phyloP scores from a whole-genome alignment of 768 basidiomycete genomes.

The Krasilnikovozyma curviuscula region DNA sequence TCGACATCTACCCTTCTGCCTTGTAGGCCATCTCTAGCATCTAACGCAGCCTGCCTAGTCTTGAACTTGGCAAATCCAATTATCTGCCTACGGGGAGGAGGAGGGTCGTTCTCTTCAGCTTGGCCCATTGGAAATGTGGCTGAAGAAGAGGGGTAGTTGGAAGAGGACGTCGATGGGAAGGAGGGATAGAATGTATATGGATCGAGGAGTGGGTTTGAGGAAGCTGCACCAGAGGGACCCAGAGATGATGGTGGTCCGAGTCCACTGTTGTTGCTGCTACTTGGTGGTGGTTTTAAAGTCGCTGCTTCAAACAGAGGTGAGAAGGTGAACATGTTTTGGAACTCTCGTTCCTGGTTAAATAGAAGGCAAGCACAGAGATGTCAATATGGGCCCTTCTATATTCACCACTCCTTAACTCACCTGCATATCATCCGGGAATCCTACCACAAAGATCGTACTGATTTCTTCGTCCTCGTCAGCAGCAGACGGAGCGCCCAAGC shows the following conservation, averaged over 20 bases:
- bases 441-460: conserved; percentile 92
- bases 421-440: conserved; percentile 98
- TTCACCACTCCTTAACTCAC: conserved; percentile 31
- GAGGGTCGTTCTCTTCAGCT: too few species aligned
- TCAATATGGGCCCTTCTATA: background rate
- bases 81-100: conserved; percentile 64
- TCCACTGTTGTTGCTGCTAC: too few species aligned
- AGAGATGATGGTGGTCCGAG: too few species aligned
- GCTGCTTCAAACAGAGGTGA: conserved; percentile 90
- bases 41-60: conserved; percentile 64
- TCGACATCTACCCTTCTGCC: conserved; percentile 80
- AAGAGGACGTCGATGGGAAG: background rate
- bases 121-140: too few species aligned
- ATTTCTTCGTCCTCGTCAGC: conserved; percentile 47
- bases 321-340: conserved; percentile 98
- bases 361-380: background rate
- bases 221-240: background rate
- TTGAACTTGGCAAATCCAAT: conserved; percentile 97
- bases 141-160: too few species aligned
- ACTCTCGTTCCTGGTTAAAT: conserved; percentile 70
- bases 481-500: conserved; percentile 9
- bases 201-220: background rate
- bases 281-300: conserved; percentile 75
- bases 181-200: background rate
- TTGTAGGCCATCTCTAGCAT: conserved; percentile 70